Evolutionary conservation across 177 flowering plant species (phyloP), one percentile per base, ranked within the genome.

Genomic region (Vitis hybrid): DNA sequence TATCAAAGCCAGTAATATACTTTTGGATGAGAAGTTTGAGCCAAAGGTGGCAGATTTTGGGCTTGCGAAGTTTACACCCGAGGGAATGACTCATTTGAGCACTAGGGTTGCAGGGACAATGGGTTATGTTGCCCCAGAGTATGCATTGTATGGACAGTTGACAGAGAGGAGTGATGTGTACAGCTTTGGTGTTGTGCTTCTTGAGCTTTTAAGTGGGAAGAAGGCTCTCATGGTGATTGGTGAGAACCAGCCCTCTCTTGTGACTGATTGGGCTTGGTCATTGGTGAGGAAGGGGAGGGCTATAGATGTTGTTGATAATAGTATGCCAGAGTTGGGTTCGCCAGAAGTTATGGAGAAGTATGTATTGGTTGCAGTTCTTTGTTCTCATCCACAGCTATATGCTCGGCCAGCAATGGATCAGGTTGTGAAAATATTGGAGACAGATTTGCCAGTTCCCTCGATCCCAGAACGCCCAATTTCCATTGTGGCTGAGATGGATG

Each of bases 71-170:
- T 87, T 94, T 63, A 78, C 80, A 0, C 94, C 92, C 0, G 97
- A 94, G 74, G 96, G 96, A 9, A 72, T 83, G 86, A 86, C 92
- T 2, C 98, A 94, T 78, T 29, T 94, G 84, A 94, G 96, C 79
- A 94, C 98, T 2, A 72, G 90, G 71, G 97, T 94, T 48, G 97
- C 96, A 1, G 97, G 98, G 63, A 91, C 97, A n/a, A 79, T 92
- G 86, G 98, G 98, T 5, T 94, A 94, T 81, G 91, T 92, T 56
- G 94, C 98, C 0, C 98, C 97, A 4, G 98, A 93, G 78, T 93
- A 93, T 78, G 98, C 98, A 1, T 69, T 93, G 63, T 93, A 91
- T 64, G 97, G 98, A 52, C 93, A 93, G 19, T 70, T 93, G 68
- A 90, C 98, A 0, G 97, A 93, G 69, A 85, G 90, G 60, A 88